Base-by-base conservation (phyloP, 1,284 basidiomycete species). In the Melampsora larici-populina region DNA sequence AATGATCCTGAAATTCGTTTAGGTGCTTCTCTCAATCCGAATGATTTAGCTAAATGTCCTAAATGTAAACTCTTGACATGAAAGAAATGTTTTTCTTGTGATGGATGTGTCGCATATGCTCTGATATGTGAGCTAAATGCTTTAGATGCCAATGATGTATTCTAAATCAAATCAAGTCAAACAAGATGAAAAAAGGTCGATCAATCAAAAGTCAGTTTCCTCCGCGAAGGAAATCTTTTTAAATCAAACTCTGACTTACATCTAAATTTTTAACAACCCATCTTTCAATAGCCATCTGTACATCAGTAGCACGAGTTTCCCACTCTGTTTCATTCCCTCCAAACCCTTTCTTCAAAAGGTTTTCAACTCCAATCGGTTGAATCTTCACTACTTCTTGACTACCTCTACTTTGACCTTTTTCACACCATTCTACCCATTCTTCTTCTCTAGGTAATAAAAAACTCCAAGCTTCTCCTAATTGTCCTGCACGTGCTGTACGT, bases 91-190 rank as follows among this genome's bases (percentile, higher is more conserved):
- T 98, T 98, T 84, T 99, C 97, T 79, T 91, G 90, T 4, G 92
- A 88, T 0, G 96, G 95, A 85, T 99, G 97, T 0, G 97, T 99
- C 11, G 97, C 92, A 84, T 99, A 99, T 0, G 97, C 97, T 76
- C 97, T 89, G 85, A 98, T 90, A 83, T 96, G 94, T 0, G 96
- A 97, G 31, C 90, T 86, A 85, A 92, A 99, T 0, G 94, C 97
- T 81, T 89, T 91, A 49, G 93, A 89, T 3, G 97, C 95, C 6
- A 91, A 84, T 6, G 87, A 85, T 11, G 89, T 87, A 82, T 95
- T 90, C 93, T 96, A 81, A 17, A 26, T 21, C 17, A 36, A 24
- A 5, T 15, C 18, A 1, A n/a, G 1, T 71, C 64, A n/a, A 49
- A 43, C 33, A 62, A 36, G 40, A 21, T 64, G 2, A n/a, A n/a